phyloP scores from a whole-genome alignment of 148 eudicot genomes.

The Rhododendron griersonianum region DNA sequence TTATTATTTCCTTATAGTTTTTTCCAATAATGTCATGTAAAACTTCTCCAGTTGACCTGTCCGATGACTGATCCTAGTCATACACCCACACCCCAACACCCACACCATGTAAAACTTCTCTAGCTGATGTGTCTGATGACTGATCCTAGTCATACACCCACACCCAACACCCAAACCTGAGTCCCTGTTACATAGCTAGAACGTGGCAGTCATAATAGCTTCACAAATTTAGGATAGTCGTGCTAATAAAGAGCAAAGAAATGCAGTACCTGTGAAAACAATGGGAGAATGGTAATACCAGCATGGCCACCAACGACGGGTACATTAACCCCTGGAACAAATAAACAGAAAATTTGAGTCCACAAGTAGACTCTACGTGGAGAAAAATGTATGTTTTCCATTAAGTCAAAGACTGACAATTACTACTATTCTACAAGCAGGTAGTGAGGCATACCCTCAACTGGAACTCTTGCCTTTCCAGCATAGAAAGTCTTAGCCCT shows the following conservation, averaged over 20 bases:
- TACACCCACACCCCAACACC: background rate
- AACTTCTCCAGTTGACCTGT: background rate
- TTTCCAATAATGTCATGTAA: background rate
- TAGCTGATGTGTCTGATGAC: background rate
- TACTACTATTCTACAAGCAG: background rate
- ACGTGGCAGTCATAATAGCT: background rate
- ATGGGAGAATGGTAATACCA: conserved; percentile 86
- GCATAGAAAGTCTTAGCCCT: conserved; percentile 94
- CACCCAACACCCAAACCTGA: background rate
- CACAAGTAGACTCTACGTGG: background rate
- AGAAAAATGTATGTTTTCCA: background rate
- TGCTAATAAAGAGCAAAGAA: background rate
- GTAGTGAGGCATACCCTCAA: conserved; percentile 43
- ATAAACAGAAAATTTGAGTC: background rate
- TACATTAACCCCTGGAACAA: conserved; percentile 65
- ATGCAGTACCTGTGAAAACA: conserved; percentile 76
- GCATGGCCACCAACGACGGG: conserved; percentile 99
- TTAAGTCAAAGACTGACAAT: background rate
- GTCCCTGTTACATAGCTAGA: background rate
- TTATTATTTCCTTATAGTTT: background rate
- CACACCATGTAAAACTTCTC: background rate
- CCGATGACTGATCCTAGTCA: background rate
- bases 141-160: background rate
- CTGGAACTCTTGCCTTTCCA: conserved; percentile 61
- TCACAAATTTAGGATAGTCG: background rate